Evolutionary conservation across 345 rosid species (phyloP).

Genomic region (Lumnitzera littorea): DNA sequence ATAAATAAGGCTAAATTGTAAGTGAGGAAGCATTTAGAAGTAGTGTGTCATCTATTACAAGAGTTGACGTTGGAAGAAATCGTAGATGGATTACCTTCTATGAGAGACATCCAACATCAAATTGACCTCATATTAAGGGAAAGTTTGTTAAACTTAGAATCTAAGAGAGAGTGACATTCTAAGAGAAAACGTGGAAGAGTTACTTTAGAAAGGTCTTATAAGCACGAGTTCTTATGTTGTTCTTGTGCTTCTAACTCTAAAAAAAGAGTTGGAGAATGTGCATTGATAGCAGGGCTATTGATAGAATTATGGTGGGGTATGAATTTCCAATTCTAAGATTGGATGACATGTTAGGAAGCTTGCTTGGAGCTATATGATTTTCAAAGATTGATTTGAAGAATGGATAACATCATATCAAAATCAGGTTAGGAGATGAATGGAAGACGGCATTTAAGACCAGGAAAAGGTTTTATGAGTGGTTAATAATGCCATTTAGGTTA

Average conservation of each 20-base stretch:
- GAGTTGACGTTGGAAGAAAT: not conserved
- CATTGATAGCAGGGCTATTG: not conserved
- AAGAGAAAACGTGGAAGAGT: too few species aligned
- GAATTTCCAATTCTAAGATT: too few species aligned
- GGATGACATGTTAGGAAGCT: too few species aligned
- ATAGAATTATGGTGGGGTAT: not conserved
- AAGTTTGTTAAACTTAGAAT: not conserved
- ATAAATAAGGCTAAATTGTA: too few species aligned
- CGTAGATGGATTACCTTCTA: not conserved
- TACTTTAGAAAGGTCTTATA: too few species aligned
- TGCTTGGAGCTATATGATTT: too few species aligned
- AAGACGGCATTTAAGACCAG: not conserved
- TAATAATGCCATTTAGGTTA: not conserved
- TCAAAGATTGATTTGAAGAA: too few species aligned
- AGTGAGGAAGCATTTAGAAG: too few species aligned
- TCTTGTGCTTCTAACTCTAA: too few species aligned
- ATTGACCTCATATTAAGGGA: conserved; percentile 2
- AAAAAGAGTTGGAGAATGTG: not conserved
- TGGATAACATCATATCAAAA: not conserved
- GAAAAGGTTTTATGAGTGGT: not conserved
- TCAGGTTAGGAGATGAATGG: not conserved
- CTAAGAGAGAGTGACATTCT: too few species aligned
- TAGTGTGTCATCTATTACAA: not conserved
- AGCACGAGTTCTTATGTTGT: too few species aligned
- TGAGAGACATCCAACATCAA: not conserved